Evolutionary conservation across 805 yeast species (phyloP), one percentile per base, ranked within the genome.

Genomic region (Candida yuanshanica): DNA sequence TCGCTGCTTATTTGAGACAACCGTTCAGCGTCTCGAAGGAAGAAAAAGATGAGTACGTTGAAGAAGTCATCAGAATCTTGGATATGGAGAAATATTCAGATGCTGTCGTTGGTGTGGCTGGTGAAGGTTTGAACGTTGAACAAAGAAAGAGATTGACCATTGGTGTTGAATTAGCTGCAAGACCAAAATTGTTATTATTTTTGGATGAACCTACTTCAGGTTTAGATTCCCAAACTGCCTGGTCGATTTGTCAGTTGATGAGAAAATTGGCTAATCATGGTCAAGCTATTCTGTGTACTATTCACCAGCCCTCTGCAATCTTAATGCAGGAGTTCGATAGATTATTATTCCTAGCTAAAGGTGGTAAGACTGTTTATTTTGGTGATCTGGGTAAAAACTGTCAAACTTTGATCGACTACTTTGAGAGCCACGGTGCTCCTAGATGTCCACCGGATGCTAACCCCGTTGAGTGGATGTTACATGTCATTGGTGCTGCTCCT

Each of bases 401-500:
- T 51, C 56, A 60, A 32, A 68, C 75, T 5, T 68, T 83, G 66
- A 80, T 81, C 43, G 62, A 74, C 40, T 83, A 83, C 56, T 82
- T 83, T 52, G 88, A 83, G 59, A 56, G 60, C 5, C 62, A 82
- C 47, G 89, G 88, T 40, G 77, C 89, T 34, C 72, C 70, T 23
- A 65, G 67, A 42, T 83, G 90, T 64, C 89, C 90, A 17, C 65
- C 69, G 5, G 69, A 70, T 35, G 88, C 86, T 5, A 84, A 84
- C 49, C 93, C 91, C 26, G 91, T 90, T 12, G 95, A 87, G 65
- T 88, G 95, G 95, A 88, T 88, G 95, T 69, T 88, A 63, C 84
- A 83, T 49, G 84, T 81, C 48, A 83, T 83, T 53, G 89, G 90
- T 53, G 89, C 89, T 42, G 88, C 89, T 29, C 89, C 89, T 8